Conservation (phyloP, 2,329 filamentous ascomycete genomes). For the Lachnellula arida region DNA sequence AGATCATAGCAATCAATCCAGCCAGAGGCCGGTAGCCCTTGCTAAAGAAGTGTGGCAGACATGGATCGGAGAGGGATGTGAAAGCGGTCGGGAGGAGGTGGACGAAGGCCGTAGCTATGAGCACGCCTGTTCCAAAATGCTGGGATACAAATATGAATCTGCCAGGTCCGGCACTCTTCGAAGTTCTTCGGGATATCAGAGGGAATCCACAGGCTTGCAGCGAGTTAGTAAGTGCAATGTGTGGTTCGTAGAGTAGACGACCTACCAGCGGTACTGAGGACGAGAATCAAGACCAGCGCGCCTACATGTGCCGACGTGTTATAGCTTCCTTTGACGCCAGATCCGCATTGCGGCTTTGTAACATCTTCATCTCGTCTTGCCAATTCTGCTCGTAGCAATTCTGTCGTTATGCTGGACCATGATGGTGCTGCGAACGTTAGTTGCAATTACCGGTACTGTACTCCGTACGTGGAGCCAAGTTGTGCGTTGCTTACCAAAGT, state of each 20-base stretch:
- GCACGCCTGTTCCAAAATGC: conserved; percentile 76
- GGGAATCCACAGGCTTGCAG: conserved; percentile 33
- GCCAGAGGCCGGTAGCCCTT: conserved; percentile 73
- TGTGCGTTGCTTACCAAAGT: neutral
- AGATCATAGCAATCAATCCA: conserved; percentile 75
- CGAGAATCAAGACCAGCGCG: conserved; percentile 53
- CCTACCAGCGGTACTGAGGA: conserved; percentile 47
- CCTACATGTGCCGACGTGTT: conserved; percentile 52
- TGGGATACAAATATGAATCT: conserved; percentile 50
- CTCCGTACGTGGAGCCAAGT: neutral
- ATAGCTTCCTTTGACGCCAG: conserved; percentile 44
- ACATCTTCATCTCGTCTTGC: conserved; percentile 41
- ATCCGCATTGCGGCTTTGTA: conserved; percentile 47
- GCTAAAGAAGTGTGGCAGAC: conserved; percentile 74
- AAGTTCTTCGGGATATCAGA: conserved; percentile 29
- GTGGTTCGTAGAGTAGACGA: neutral
- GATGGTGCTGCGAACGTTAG: conserved; percentile 13
- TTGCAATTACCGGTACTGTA: neutral
- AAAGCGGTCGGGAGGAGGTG: conserved; percentile 61
- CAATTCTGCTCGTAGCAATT: conserved; percentile 45
- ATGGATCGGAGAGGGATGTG: conserved; percentile 54
- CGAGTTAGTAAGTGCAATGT: conserved; percentile 1
- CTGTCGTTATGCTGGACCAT: conserved; percentile 25
- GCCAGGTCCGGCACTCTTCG: conserved; percentile 23
- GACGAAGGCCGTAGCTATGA: conserved; percentile 83